Evolutionary conservation across 2,329 filamentous ascomycete species (phyloP).

Genomic region (Zymoseptoria passerinii): DNA sequence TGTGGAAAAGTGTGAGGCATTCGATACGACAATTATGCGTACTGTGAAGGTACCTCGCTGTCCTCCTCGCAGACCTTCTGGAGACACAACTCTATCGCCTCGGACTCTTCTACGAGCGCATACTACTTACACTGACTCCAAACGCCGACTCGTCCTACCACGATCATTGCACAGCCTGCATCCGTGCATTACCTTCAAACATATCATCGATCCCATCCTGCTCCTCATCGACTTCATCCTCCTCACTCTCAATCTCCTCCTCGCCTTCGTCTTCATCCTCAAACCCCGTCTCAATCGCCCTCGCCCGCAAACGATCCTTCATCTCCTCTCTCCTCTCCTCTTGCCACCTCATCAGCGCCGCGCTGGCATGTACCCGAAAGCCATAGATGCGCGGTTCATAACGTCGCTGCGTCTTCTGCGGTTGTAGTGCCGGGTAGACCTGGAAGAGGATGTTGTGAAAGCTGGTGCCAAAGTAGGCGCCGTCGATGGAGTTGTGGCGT

Average conservation of each 20-base stretch:
- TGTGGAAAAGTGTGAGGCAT: too few species aligned
- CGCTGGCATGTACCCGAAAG: slow-evolving; percentile 87
- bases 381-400: slow-evolving; percentile 90
- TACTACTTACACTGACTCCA: neutral
- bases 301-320: slow-evolving; percentile 64
- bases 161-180: slow-evolving; percentile 12
- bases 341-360: slow-evolving; percentile 87
- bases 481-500: slow-evolving; percentile 88
- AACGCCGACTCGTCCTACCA: neutral
- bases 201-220: slow-evolving; percentile 44
- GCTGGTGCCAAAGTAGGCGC: slow-evolving; percentile 94
- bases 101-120: neutral
- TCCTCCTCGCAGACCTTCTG: neutral
- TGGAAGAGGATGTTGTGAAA: slow-evolving; percentile 99
- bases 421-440: slow-evolving; percentile 85
- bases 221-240: slow-evolving; percentile 52
- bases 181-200: slow-evolving; percentile 28
- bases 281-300: slow-evolving; percentile 67
- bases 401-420: slow-evolving; percentile 72
- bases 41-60: too few species aligned
- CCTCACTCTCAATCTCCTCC: slow-evolving; percentile 51
- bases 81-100: neutral
- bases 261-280: slow-evolving; percentile 57
- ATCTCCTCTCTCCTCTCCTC: slow-evolving; percentile 71
- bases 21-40: too few species aligned